Base-by-base conservation (phyloP, 2,329 filamentous ascomycete genomes). In the Didymella exigua region DNA sequence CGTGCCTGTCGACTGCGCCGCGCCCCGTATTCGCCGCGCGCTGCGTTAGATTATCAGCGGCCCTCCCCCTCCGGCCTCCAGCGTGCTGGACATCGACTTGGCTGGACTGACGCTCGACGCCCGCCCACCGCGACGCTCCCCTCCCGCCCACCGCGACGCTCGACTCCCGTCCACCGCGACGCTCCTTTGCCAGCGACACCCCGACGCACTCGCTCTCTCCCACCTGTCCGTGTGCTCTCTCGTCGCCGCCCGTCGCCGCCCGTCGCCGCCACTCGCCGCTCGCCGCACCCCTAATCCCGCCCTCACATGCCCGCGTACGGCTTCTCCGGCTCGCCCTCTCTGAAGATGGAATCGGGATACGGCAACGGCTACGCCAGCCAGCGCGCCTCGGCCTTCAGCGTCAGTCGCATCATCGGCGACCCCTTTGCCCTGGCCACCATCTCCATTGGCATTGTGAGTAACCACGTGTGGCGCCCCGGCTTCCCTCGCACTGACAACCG, bases 401-500 rank as follows among this genome's bases (percentile, higher is more conserved):
- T 93, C 76, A 90, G 90, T 74, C 96, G 97, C 78, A 92, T 99
- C 68, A 83, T 97, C 58, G 95, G 95, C 68, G 93, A 99, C 78
- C 95, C 95, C 5, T 98, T 99, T 77, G 93, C 93, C 56, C 84
- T 99, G 57, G 92, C 93, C 50, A 98, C 95, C 30, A 86, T 96
- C 61, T 97, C 93, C 54, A 97, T 98, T 75, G 86, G 89, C 60
- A 82, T 90, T 72, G 93, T 97, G 86, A 76, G 91, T 84, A 23
- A 24, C 13, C 57, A 9, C 44, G 49, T 31, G 26, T 14, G 31
- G 47, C 48, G 13, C 36, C 46, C 50, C 62, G 63, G 55, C 61
- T 42, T 18, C 6, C 4, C 41, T 3, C 5, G 59, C 49, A 65
- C 66, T 63, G 49, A 62, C 36, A 38, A 2, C 34, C 49, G 24